These are phyloP conservation scores for Millerozyma acaciae DNA, from an alignment of 805 yeast genomes.

Conservation along the genomic window DNA sequence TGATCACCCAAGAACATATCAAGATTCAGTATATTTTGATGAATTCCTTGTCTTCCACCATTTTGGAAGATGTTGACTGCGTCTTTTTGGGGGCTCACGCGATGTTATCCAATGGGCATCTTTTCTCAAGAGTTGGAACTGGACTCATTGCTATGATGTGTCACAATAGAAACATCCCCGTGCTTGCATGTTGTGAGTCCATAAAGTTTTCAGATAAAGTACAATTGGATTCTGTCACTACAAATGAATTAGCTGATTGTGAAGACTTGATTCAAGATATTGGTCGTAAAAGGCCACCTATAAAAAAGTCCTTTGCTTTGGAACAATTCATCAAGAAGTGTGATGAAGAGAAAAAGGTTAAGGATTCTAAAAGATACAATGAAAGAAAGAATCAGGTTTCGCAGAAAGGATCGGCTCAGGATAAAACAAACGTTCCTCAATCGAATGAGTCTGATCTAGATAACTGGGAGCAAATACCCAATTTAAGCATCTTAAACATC, in stretches of 20 bases:
- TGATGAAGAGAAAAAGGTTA: conserved; percentile 26
- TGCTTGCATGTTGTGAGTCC: conserved; percentile 91
- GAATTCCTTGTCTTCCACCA: conserved; percentile 68
- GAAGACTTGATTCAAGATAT: conserved; percentile 59
- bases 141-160: conserved; percentile 92
- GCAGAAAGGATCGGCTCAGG: conserved; percentile 12
- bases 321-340: conserved; percentile 54
- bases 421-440: too few relatives aligned
- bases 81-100: conserved; percentile 97
- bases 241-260: conserved; percentile 83
- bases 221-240: conserved; percentile 92
- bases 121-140: conserved; percentile 92
- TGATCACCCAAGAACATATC: conserved; percentile 50
- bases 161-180: conserved; percentile 84
- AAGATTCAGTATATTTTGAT: conserved; percentile 76
- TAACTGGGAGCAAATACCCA: conserved; percentile 61
- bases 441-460: conserved; percentile 41
- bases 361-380: conserved; percentile 19
- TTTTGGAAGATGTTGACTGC: conserved; percentile 81
- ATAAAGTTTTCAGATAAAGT: conserved; percentile 93
- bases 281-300: conserved; percentile 49
- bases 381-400: conserved; percentile 8
- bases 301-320: conserved; percentile 57
- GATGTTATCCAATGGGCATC: conserved; percentile 89
- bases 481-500: conserved; percentile 72